Conservation (phyloP, 2,329 filamentous ascomycete species). For the Hypoxylon sp. region DNA sequence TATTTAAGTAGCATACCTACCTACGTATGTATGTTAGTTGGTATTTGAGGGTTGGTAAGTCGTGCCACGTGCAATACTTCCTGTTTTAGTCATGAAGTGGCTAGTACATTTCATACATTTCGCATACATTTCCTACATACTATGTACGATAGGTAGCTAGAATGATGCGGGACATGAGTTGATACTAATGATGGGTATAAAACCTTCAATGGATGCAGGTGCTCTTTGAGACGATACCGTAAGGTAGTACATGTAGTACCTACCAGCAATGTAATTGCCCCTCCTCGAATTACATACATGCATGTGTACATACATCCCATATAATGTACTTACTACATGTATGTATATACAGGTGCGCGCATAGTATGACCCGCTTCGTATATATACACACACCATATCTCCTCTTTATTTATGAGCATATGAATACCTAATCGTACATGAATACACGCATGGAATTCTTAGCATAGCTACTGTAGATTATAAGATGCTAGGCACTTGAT, state of each 20-base stretch:
- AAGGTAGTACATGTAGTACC: background rate
- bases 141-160: background rate
- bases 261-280: too few relatives aligned
- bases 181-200: background rate
- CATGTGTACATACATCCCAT: too few relatives aligned
- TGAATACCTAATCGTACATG: background rate
- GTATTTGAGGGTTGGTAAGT: slow-evolving; percentile 19
- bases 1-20: slow-evolving; percentile 12
- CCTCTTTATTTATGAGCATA: background rate
- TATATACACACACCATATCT: background rate
- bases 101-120: background rate
- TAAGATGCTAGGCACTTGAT: background rate
- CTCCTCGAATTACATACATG: too few relatives aligned
- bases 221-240: background rate
- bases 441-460: background rate
- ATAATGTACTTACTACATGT: background rate
- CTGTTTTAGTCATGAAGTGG: slow-evolving; percentile 28
- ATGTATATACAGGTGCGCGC: too few relatives aligned
- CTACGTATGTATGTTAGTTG: background rate
- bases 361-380: background rate
- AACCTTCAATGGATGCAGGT: background rate
- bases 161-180: background rate
- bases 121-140: background rate
- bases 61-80: slow-evolving; percentile 44
- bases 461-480: background rate